phyloP scores from a whole-genome alignment of 139 green algal genomes.

The Tetraselmis striata region DNA sequence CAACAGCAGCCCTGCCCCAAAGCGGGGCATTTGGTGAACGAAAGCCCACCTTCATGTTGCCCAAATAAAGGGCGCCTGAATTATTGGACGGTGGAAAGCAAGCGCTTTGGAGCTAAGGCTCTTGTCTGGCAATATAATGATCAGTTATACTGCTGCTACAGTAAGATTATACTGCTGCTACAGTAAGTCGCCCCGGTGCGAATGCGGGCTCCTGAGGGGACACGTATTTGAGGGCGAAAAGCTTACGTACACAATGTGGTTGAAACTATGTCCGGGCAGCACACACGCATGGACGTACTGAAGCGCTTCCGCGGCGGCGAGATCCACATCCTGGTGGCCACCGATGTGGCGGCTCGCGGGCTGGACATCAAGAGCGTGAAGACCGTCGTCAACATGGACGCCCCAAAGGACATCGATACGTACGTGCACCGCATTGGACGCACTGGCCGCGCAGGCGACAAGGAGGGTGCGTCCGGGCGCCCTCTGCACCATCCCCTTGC shows the following conservation, averaged over 20 bases:
- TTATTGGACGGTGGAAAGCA: too few relatives aligned
- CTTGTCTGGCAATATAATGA: too few relatives aligned
- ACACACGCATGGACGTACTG: constrained; percentile 54
- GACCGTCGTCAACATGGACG: constrained; percentile 83
- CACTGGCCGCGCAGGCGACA: constrained; percentile 89
- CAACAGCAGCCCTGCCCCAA: too few relatives aligned
- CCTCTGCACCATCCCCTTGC: constrained; percentile 51
- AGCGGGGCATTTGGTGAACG: neutral
- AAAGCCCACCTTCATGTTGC: too few relatives aligned
- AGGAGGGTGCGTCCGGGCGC: constrained; percentile 74
- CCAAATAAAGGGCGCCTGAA: too few relatives aligned
- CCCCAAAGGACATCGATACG: constrained; percentile 72
- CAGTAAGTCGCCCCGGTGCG: too few relatives aligned
- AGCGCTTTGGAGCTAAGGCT: too few relatives aligned
- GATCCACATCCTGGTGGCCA: constrained; percentile 64
- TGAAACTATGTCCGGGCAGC: neutral
- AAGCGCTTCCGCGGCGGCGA: constrained; percentile 43
- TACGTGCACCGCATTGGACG: constrained; percentile 90
- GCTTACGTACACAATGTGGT: too few relatives aligned
- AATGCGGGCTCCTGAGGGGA: too few relatives aligned
- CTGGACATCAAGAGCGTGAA: constrained; percentile 79
- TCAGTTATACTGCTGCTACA: too few relatives aligned
- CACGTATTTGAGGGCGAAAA: too few relatives aligned
- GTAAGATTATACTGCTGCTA: too few relatives aligned
- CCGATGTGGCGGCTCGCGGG: constrained; percentile 70